Base-by-base conservation (phyloP, 352 stramenopile genomes). In the Globisporangium spinosum region DNA sequence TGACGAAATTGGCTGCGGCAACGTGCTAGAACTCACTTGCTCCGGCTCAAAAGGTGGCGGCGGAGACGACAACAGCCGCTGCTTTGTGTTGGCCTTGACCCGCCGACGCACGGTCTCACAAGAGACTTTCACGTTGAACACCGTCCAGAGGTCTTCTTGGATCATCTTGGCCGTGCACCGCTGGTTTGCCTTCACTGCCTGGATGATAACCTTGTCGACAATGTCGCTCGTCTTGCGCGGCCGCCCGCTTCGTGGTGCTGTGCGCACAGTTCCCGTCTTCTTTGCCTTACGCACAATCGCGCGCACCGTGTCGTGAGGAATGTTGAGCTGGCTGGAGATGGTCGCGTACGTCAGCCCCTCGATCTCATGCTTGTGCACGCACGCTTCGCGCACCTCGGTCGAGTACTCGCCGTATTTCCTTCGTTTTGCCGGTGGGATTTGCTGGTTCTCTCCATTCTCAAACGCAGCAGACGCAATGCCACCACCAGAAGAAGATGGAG, bases 251-350 rank as follows among this genome's bases (percentile, higher is more conserved):
- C 83, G 77, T 13, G 79, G 81, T 0, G 78, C 80, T 12, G 78
- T 83, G 10, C 64, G 67, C 20, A 91, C 79, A 6, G 70, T 87
- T 15, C 83, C 83, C 0, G 83, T 89, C 43, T 77, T 79, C 54
- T 85, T 87, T 13, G 79, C 81, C 65, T 87, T 89, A 54, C 79
- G 76, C n/a, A 90, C 74, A 27, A 90, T 90, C 20, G 79, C 79
- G 22, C 80, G 81, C 32, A 91, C 83, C 1, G 79, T 80, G 35
- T 87, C 77, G 27, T 80, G 79, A 22, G 83, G 80, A 27, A 91
- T 88, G 10, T 70, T 65, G 20, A 91, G 65, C 51, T 89, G 77
- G 29, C 70, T 77, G 1, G 81, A 73, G 54, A 91, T 91, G 1
- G 66, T 64, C 49, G 76, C 70, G 67, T 91, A 90, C 35, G 79